Evolutionary conservation across 371 early-diverging fungal species (phyloP), one percentile per base, ranked within the genome.

Genomic region (Gilbertella persicaria): DNA sequence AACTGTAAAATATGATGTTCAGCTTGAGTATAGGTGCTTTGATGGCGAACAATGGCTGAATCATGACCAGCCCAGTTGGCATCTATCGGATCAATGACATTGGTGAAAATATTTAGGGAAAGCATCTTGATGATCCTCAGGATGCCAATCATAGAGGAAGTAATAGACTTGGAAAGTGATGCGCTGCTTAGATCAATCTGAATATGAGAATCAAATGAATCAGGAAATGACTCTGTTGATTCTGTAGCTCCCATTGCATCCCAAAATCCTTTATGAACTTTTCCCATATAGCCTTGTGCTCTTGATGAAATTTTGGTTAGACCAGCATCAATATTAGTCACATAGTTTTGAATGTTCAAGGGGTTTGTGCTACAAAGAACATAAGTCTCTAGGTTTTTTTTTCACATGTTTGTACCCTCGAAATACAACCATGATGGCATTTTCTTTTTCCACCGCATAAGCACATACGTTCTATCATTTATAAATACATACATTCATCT

Each of bases 331-430:
- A 82, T 51, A 42, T 82, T 79, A 12, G 82, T 82, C 30, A 79
- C 72, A 48, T 73, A 79, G 39, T 82, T 75, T 57, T 82, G 82
- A 26, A 82, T 75, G 48, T 82, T 82, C 25, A 82, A 56, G n/a
- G 82, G 82, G 49, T 82, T 79, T 7, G 82, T 82, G n/a, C 79
- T 67, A 36, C 28, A 21, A 12, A 40, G 2, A 17, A 16, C 2
- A 47, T 38, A 35, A 28, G 20, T 44, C 14, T 24, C 26, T 5
- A 17, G 14, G 5, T 23, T 21, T 25, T 24, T 6, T 28, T 21
- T 20, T 7, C 2, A 57, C 4, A 51, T 43, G 14, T 7, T 26
- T 21, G 29, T 62, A 67, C 60, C 73, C 82, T 55, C 82, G 70
- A 50, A 82, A 82, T 3, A 82, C 79, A 0, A 82, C 53, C 10